Evolutionary conservation across 2,329 filamentous ascomycete genomes (phyloP), one percentile per base, ranked within the genome.

Genomic region (Aspergillus fumigatiaffinis): DNA sequence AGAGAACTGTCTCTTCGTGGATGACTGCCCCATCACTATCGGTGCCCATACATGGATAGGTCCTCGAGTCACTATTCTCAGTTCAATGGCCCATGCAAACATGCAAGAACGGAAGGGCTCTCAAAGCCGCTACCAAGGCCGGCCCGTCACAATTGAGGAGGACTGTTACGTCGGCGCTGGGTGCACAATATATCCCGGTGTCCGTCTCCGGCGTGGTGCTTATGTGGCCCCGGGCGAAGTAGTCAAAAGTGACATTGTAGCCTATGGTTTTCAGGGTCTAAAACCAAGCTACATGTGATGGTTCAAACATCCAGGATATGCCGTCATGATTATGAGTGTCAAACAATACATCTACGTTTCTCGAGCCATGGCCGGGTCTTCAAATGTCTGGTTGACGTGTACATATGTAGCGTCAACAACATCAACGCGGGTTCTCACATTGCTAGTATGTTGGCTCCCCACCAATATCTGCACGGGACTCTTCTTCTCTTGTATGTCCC

Each of bases 51-150:
- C 69, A 1, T 77, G 74, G 74, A 87, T 92, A 62, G 91, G 91
- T 2, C 89, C 91, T 0, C 91, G 92, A 64, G 93, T 97, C 56
- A 93, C 86, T 62, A 89, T 97, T 63, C 90, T 91, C 69, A 92
- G 89, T 17, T 85, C 87, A 35, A 88, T 86, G 46, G 81, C 89
- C 51, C 86, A 87, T 46, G 86, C 87, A 14, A 91, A 95, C 70
- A 85, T 88, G 28, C 86, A 88, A 71, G 82, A 84, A 61, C 83
- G 91, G 23, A 85, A 89, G 66, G 92, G 91, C 6, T 88, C 86
- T 50, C 85, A 87, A 63, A 90, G 89, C 35, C 83, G 84, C 6
- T 87, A 90, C 68, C 75, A 87, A 57, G 92, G 90, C 14, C 84
- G 85, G 32, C 79, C 82, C 20, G 88, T 97, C 55, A 82, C 81